Conservation (phyloP, 163 green algal species). For the Chlorella variabilis region DNA sequence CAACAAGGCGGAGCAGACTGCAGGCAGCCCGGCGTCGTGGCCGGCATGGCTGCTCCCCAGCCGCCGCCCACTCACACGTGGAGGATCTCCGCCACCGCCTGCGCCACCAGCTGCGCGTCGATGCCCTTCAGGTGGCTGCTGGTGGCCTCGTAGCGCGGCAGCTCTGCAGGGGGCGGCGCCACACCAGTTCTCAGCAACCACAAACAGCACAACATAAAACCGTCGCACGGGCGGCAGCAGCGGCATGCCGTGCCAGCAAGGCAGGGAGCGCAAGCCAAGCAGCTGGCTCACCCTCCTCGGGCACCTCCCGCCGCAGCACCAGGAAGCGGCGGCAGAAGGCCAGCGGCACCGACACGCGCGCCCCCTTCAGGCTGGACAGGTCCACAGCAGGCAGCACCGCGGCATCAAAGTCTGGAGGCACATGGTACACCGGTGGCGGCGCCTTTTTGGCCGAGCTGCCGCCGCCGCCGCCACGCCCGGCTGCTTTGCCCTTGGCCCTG, state of each 20-base stretch:
- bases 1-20: neutral
- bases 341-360: slow-evolving; percentile 3
- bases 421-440: neutral
- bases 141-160: neutral
- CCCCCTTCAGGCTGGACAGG: neutral
- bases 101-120: slow-evolving; percentile 8
- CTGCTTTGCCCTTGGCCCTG: neutral
- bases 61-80: neutral
- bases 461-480: neutral
- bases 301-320: slow-evolving; percentile 30
- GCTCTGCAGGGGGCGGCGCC: neutral
- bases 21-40: neutral
- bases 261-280: neutral
- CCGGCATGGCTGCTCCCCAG: neutral
- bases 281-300: neutral
- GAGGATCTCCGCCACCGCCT: neutral
- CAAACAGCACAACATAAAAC: neutral
- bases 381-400: slow-evolving; percentile 20
- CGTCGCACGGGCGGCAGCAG: neutral
- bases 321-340: slow-evolving; percentile 42
- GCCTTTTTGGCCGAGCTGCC: neutral
- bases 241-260: neutral
- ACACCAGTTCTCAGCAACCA: no score
- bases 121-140: slow-evolving; percentile 33
- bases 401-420: slow-evolving; percentile 12